Evolutionary conservation across 108 stramenopile genomes (phyloP), one percentile per base, ranked within the genome.

Genomic region (Nitzschia sp.): DNA sequence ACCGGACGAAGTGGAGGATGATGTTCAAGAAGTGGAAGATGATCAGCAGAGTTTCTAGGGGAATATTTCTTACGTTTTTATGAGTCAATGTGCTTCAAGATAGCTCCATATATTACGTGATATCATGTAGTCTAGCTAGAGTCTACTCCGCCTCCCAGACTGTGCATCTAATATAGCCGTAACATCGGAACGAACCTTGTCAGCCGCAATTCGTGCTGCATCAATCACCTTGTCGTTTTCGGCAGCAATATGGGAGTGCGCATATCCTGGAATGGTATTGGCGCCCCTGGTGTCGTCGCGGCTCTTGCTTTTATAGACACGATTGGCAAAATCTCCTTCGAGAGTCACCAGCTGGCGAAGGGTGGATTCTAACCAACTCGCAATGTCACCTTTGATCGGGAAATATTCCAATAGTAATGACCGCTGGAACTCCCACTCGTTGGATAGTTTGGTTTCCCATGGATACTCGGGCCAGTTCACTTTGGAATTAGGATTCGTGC

Each of bases 211-310:
- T 63, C 59, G 72, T 14, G 83, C 77, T 34, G 67, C 75, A 50
- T 81, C 22, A 40, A 92, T 80, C 29, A 89, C 88, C 7, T 81
- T 57, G 71, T 94, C 93, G 10, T 71, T 70, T 22, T 86, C 83
- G 10, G 90, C 90, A 6, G 75, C 12, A 48, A 87, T 67, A 67
- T 92, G 93, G 11, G 64, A 66, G 26, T 79, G 78, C 12, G 60
- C 60, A 60, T 93, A 93, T 8, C 86, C 83, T 11, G 94, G 94
- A 56, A 95, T 79, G 5, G 86, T 89, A 25, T 71, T 64, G 22
- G 77, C 78, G 17, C 94, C 94, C n/a, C 92, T 76, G 17, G 17
- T 43, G 51, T 95, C 94, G 57, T 95, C 94, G 52, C 90, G 80
- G 26, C 77, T 46, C 52, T 95, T 95, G 60, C 83, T 79, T 40